Conservation (phyloP, 441 rosid genomes). For the Jatropha podagrica region DNA sequence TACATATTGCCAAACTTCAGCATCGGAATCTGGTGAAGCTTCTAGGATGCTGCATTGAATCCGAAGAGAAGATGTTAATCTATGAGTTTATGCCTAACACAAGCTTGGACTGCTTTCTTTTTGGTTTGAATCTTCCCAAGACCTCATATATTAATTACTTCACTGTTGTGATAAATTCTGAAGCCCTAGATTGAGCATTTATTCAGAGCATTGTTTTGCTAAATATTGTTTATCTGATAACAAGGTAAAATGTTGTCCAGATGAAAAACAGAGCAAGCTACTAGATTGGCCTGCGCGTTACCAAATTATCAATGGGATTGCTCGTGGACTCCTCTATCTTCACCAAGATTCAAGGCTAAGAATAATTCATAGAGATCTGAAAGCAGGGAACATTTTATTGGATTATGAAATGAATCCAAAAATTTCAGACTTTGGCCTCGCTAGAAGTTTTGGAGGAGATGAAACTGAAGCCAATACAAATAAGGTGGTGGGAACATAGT, state of each 20-base stretch:
- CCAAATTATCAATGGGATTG: slow-evolving; percentile 53
- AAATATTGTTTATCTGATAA: not conserved
- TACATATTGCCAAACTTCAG: not conserved
- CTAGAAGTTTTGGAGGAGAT: slow-evolving; percentile 50
- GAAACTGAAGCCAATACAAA: not conserved
- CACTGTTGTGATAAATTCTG: not conserved
- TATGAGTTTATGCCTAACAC: not conserved
- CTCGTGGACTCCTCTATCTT: slow-evolving; percentile 42
- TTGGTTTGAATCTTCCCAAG: slow-evolving; percentile 30
- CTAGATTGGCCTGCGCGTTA: slow-evolving; percentile 50
- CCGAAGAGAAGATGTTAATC: not conserved
- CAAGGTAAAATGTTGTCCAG: slow-evolving; percentile 19
- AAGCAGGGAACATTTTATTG: slow-evolving; percentile 58
- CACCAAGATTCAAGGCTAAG: slow-evolving; percentile 51
- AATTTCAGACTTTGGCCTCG: slow-evolving; percentile 74
- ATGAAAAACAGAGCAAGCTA: slow-evolving; percentile 24
- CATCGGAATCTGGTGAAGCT: not conserved
- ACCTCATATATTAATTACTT: not conserved
- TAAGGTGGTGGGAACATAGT: slow-evolving; percentile 52
- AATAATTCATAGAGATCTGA: slow-evolving; percentile 67
- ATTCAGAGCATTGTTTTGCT: not conserved
- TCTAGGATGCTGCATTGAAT: not conserved
- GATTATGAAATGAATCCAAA: slow-evolving; percentile 56
- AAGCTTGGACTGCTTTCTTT: slow-evolving; percentile 26
- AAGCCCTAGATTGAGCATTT: not conserved